Base-by-base conservation (phyloP, 768 basidiomycete genomes). In the Russula lepida region DNA sequence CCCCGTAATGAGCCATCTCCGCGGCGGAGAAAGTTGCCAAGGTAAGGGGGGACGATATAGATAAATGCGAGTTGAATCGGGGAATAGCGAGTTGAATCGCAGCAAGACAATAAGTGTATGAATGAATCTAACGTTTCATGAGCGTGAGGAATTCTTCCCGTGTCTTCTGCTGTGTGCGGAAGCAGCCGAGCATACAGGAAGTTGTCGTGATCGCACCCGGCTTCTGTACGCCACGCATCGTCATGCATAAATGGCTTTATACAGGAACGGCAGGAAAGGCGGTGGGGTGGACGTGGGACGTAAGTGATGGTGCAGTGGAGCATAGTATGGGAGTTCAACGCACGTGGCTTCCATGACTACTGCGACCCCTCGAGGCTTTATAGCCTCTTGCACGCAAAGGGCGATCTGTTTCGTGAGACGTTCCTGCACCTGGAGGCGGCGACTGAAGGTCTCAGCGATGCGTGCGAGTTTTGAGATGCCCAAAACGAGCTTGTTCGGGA, bases 331-430 rank as follows among this genome's bases (percentile, higher is more conserved):
- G 60, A 12, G 53, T n/a, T 50, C 50, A 4, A 80, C 92, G 71
- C 72, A 93, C 92, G 90, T 91, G 63, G 95, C 95, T 74, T 99
- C 95, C 89, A 99, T 98, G 52, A 99, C 97, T 65, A 99, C 97
- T 8, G 97, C 97, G 41, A 99, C 97, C 48, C 97, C 97, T 68
- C 92, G 84, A 53, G 97, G 97, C 72, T 92, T 88, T 68, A 99
- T 98, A 19, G 97, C 97, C 73, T 99, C 95, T 73, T 97, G 91
- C 6, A 99, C 89, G n/a, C 95, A 93, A 56, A 97, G 82, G 8
- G 97, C 97, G 60, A 99, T 92, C 75, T 99, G 97, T 72, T 92
- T 94, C 44, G 97, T 98, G 49, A 99, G 78, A 33, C 97, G 86
- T 74, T 99, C 97, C 75, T 99, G 97, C 17, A 99, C 95, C 71